A percentile compares a stretch with the other conserved stretches of the same genome.
Evolutionary conservation across 139 green algal species (phyloP).

Genomic region (Tetradesmus obliquus): DNA sequence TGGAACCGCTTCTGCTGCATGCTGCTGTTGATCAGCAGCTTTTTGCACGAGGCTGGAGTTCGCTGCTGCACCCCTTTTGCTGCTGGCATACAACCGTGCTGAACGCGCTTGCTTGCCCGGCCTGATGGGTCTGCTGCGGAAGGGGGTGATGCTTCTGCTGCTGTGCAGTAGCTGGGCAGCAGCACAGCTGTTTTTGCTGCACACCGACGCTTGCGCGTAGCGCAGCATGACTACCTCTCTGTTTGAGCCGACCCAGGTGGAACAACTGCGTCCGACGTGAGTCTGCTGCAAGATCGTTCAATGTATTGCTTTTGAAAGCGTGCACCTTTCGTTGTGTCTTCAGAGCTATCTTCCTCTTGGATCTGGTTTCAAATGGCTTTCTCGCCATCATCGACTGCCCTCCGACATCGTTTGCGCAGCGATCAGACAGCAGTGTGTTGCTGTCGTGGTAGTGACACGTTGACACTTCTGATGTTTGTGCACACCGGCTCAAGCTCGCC

Average conservation of each 20-base stretch:
- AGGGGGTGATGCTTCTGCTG: neutral
- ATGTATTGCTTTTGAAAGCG: neutral
- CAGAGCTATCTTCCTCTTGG: neutral
- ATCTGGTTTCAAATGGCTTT: neutral
- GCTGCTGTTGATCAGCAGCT: slow-evolving; percentile 14
- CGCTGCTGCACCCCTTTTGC: neutral
- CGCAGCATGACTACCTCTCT: neutral
- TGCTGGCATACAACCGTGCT: neutral
- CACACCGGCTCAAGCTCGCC: too few relatives aligned
- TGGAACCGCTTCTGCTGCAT: neutral
- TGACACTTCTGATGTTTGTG: neutral
- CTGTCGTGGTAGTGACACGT: neutral
- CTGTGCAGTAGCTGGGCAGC: neutral
- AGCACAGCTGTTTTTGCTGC: neutral
- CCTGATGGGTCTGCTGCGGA: neutral
- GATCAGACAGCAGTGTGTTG: neutral
- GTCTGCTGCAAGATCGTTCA: neutral
- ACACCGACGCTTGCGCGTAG: neutral
- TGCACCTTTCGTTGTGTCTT: neutral
- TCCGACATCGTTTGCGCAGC: neutral
- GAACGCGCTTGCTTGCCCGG: neutral
- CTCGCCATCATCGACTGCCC: too few relatives aligned
- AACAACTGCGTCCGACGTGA: neutral
- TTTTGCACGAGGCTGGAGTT: neutral
- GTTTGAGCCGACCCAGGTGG: too few relatives aligned